Conservation (phyloP, 352 stramenopile genomes). For the Poterioochromonas sp. region DNA sequence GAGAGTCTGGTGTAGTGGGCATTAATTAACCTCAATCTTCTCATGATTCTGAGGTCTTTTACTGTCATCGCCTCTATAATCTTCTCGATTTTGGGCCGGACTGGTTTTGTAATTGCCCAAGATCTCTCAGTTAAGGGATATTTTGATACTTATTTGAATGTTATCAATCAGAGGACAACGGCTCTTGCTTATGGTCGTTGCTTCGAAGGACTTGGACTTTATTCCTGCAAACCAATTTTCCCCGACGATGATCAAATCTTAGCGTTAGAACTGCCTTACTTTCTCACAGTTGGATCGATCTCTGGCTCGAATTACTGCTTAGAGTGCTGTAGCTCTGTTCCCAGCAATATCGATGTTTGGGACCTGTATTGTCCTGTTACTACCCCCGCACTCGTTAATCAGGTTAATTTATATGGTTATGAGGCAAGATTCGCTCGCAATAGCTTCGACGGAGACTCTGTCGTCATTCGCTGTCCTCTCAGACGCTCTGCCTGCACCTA, state of each 20-base stretch:
- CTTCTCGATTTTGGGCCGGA: background rate
- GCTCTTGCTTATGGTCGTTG: background rate
- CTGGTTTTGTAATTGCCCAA: background rate
- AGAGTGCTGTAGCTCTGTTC: slow-evolving; percentile 1
- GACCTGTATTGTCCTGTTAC: slow-evolving; percentile 13
- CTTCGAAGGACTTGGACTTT: background rate
- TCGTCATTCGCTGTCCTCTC: background rate
- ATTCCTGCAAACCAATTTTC: background rate
- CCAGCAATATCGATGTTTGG: slow-evolving; percentile 25
- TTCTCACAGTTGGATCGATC: background rate
- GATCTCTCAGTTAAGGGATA: background rate
- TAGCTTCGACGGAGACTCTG: background rate
- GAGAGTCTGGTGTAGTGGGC: no score
- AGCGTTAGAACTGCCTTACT: background rate
- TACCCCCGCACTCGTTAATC: background rate
- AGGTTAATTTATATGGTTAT: slow-evolving; percentile 23
- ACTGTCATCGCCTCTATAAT: no score
- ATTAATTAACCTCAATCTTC: no score
- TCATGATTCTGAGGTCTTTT: no score
- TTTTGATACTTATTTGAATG: background rate
- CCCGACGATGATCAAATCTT: background rate
- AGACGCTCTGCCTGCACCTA: slow-evolving; percentile 24
- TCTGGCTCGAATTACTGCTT: slow-evolving; percentile 18
- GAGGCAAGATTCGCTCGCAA: slow-evolving; percentile 8
- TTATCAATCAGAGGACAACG: background rate